Evolutionary conservation across 495 filamentous ascomycete genomes (phyloP).

Genomic region (Mycothermus thermophilus): DNA sequence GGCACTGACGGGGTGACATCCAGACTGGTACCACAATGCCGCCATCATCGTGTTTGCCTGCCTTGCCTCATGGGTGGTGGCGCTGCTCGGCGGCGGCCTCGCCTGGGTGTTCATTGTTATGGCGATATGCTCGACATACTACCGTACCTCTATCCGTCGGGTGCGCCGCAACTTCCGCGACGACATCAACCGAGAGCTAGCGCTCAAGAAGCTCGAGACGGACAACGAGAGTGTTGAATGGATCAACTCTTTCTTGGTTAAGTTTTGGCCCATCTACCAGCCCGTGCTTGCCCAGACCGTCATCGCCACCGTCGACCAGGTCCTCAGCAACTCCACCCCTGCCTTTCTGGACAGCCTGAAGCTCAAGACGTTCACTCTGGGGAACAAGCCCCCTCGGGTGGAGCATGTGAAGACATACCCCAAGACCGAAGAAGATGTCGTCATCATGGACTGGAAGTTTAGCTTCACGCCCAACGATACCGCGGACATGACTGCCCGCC

Average conservation of each 20-base stretch:
- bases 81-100: constrained; percentile 76
- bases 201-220: constrained; percentile 75
- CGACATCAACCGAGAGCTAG: constrained; percentile 85
- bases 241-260: constrained; percentile 97
- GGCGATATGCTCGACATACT: constrained; percentile 86
- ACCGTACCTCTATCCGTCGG: constrained; percentile 84
- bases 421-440: constrained; percentile 84
- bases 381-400: constrained; percentile 86
- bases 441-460: constrained; percentile 99
- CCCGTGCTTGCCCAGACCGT: constrained; percentile 85
- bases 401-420: constrained; percentile 98
- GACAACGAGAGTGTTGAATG: constrained; percentile 92
- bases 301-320: constrained; percentile 86
- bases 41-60: constrained; percentile 87
- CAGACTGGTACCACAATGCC: constrained; percentile 97
- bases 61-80: constrained; percentile 78
- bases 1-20: too few species aligned
- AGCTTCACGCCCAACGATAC: constrained; percentile 95
- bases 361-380: constrained; percentile 80
- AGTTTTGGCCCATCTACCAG: constrained; percentile 98
- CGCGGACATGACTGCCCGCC: constrained; percentile 76
- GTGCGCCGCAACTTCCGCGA: constrained; percentile 94
- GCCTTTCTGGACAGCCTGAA: constrained; percentile 87
- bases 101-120: constrained; percentile 89
- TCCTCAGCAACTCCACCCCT: constrained; percentile 80